Conservation (phyloP, 2,329 filamentous ascomycete species). For the Botrytis fabae region DNA sequence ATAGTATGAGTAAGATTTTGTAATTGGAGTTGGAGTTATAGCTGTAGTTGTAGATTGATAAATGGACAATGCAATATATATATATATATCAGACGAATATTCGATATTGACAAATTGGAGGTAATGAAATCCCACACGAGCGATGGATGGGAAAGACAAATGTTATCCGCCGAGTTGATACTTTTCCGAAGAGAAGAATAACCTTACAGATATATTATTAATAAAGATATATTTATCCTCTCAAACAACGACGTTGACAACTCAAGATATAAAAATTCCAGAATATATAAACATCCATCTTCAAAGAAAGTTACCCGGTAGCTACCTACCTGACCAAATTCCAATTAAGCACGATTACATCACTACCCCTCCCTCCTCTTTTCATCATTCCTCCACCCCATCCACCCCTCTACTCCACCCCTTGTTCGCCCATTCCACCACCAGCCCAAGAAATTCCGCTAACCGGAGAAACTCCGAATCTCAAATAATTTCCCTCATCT, state of each 20-base stretch:
- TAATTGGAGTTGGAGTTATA: neutral
- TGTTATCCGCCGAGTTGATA: neutral
- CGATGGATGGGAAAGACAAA: neutral
- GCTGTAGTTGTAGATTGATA: neutral
- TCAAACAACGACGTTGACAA: too few relatives aligned
- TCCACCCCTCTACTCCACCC: neutral
- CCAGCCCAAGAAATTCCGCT: neutral
- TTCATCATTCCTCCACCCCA: neutral
- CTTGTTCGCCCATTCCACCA: neutral
- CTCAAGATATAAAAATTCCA: too few relatives aligned
- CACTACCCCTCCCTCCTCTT: neutral
- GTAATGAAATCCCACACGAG: too few relatives aligned
- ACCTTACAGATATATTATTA: neutral
- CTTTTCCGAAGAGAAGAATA: neutral
- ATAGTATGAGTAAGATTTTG: neutral
- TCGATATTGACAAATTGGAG: neutral
- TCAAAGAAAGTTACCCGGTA: neutral
- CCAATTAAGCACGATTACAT: neutral
- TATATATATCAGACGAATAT: neutral
- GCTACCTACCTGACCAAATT: neutral
- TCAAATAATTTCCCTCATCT: slow-evolving; percentile 11
- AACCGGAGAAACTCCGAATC: slow-evolving; percentile 1
- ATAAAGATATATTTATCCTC: too few relatives aligned
- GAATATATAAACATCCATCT: neutral
- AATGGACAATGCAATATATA: neutral